These are phyloP conservation scores for Fonsecaea erecta DNA, from an alignment of 2,329 filamentous ascomycete species.

Conservation along the genomic window DNA sequence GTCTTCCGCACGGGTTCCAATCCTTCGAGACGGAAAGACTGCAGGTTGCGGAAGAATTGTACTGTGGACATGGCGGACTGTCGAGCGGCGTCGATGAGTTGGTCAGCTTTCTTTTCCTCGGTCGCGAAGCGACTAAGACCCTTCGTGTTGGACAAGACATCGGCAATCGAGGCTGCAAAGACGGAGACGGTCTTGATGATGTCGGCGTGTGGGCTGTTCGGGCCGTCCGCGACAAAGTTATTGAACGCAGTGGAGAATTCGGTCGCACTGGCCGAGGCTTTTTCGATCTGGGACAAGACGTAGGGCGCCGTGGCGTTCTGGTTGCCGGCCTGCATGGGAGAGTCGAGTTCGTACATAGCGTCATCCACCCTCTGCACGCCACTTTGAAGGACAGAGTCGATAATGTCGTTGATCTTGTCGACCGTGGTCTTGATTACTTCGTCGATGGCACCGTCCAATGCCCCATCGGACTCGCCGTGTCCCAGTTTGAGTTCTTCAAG, in stretches of 20 bases:
- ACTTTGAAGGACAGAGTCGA: conserved; percentile 92
- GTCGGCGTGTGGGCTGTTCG: conserved; percentile 84
- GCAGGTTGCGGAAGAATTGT: conserved; percentile 90
- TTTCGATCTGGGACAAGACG: conserved; percentile 95
- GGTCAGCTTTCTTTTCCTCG: conserved; percentile 91
- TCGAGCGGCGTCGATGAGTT: conserved; percentile 79
- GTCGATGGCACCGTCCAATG: conserved; percentile 88
- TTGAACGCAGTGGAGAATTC: conserved; percentile 99
- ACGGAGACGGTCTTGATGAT: conserved; percentile 91
- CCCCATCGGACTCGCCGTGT: conserved; percentile 75
- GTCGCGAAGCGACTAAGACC: conserved; percentile 89
- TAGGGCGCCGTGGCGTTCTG: conserved; percentile 95
- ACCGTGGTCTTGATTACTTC: conserved; percentile 83
- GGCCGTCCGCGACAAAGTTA: conserved; percentile 96
- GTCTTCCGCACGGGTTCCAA: conserved; percentile 91
- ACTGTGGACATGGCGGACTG: conserved; percentile 85
- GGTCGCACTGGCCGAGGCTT: conserved; percentile 89
- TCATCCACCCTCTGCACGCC: conserved; percentile 95
- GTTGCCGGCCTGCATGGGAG: conserved; percentile 97
- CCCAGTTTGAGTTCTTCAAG: conserved; percentile 79
- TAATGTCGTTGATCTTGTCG: conserved; percentile 94
- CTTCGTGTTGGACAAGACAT: conserved; percentile 96
- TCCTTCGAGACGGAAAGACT: conserved; percentile 90
- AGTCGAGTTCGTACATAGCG: conserved; percentile 94
- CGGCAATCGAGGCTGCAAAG: conserved; percentile 84